Evolutionary conservation across 441 rosid species (phyloP).

Genomic region (Brassica hybrid): DNA sequence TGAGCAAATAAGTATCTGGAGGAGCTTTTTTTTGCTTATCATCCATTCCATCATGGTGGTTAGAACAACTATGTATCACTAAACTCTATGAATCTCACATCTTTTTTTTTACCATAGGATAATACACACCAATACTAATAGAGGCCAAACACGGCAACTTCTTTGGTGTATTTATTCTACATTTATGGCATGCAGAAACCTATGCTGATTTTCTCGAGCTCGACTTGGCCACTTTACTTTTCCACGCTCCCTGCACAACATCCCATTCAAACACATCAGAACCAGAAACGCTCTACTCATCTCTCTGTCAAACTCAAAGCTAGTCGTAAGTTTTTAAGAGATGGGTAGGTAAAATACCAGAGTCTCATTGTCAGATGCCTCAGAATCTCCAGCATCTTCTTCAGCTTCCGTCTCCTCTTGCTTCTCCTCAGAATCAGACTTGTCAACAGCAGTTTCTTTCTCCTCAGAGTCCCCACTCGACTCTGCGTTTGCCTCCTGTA

Average conservation of each 20-base stretch:
- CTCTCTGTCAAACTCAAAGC: background rate
- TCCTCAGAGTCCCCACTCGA: conserved; percentile 49
- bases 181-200: conserved; percentile 33
- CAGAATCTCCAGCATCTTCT: conserved; percentile 49
- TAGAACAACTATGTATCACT: conserved; percentile 44
- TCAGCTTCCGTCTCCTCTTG: conserved; percentile 45
- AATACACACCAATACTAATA: conserved; percentile 30
- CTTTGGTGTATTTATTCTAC: conserved; percentile 28
- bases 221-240: conserved; percentile 67
- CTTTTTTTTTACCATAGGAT: conserved; percentile 36
- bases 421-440: conserved; percentile 54
- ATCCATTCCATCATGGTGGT: conserved; percentile 43
- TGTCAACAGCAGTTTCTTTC: conserved; percentile 52
- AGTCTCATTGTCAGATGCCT: conserved; percentile 88
- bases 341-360: conserved; percentile 59
- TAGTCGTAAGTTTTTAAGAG: conserved; percentile 22
- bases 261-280: conserved; percentile 26
- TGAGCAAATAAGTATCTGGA: conserved; percentile 12
- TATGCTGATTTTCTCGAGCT: conserved; percentile 49
- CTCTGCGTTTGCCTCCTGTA: conserved; percentile 49
- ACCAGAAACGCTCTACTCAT: conserved; percentile 7
- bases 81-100: conserved; percentile 43
- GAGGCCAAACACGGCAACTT: conserved; percentile 12
- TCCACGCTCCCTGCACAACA: conserved; percentile 93
- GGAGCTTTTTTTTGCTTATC: conserved; percentile 34